phyloP scores from a whole-genome alignment of 208 protist genomes.

The Leishmania lainsoni region DNA sequence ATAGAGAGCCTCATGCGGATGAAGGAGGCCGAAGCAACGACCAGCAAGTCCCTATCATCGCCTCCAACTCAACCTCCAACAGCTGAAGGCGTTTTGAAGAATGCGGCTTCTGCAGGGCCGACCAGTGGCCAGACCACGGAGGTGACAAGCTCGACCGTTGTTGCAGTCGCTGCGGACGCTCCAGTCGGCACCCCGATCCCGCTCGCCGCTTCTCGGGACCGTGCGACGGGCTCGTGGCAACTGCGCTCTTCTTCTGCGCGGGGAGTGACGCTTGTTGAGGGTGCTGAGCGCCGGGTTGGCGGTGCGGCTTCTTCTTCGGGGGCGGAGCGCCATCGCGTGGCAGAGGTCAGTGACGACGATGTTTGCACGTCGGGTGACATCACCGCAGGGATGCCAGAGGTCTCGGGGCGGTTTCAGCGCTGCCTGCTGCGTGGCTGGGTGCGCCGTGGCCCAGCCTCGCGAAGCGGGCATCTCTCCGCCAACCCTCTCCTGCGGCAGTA shows the following conservation, averaged over 20 bases:
- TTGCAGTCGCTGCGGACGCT: constrained; percentile 24
- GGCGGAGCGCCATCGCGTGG: neutral
- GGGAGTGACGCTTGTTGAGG: neutral
- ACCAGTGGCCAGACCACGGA: neutral
- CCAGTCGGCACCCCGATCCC: constrained; percentile 49
- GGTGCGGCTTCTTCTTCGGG: neutral
- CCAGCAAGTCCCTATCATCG: neutral
- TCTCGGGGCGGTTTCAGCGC: constrained; percentile 74
- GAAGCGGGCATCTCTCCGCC: constrained; percentile 46
- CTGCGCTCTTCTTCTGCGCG: neutral
- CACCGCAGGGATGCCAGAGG: constrained; percentile 43
- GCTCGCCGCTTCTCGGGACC: constrained; percentile 26
- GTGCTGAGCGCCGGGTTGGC: neutral
- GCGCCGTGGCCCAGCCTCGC: constrained; percentile 25
- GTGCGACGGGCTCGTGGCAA: constrained; percentile 14
- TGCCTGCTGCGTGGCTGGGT: constrained; percentile 54
- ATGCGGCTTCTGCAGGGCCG: neutral
- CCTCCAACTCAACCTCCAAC: neutral
- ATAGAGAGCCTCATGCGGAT: constrained; percentile 14
- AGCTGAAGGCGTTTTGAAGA: neutral
- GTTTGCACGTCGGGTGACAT: constrained; percentile 1
- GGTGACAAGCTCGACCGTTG: neutral
- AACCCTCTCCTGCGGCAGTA: constrained; percentile 43
- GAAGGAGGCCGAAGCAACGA: neutral
- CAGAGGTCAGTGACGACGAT: neutral